Evolutionary conservation across 179 eudicot genomes (phyloP), one percentile per base, ranked within the genome.

Genomic region (Amaranthus tricolor): DNA sequence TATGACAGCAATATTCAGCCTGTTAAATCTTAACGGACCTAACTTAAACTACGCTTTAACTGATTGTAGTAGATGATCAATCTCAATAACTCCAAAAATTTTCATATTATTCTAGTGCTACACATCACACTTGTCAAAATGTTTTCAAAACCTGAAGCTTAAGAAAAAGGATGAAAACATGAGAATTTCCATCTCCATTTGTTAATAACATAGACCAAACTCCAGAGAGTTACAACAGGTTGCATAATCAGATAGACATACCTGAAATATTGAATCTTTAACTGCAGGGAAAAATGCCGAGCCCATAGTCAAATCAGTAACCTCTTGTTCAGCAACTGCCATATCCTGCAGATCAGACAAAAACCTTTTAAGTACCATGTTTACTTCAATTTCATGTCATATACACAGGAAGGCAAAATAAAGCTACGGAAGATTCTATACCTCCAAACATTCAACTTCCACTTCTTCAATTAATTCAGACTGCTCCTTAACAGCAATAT

Each of bases 261-360:
- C 98, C 98, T 92, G 88, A 75, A 88, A 91, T 68, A 90, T 79
- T 66, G 89, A 85, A 74, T 88, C 89, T 83, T 83, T 79, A 11
- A 75, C 77, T 24, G 86, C 79, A 76, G 90, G 81, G 59, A 88
- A 86, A 66, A 82, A 73, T 66, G 82, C 75, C 75, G 70, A 58
- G n/a, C 82, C 90, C 71, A 85, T 77, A 65, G 77, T 76, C 62
- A 64, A 50, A 71, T 74, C 70, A n/a, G 81, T 59, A 65, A 74
- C 70, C 70, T 77, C 79, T 67, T 78, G 67, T 76, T 81, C 76
- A 19, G 82, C 75, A 68, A 74, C 81, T 6, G 78, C 71, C 76
- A 50, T 79, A 53, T 82, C 93, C 97, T 93, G 83, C 49, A 16
- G 69, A 44, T 80, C 8, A 69, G 51, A 81, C 51, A 68, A 10